These are phyloP conservation scores for Aspergillus versicolor DNA, from an alignment of 2,329 filamentous ascomycete species.

Conservation along the genomic window DNA sequence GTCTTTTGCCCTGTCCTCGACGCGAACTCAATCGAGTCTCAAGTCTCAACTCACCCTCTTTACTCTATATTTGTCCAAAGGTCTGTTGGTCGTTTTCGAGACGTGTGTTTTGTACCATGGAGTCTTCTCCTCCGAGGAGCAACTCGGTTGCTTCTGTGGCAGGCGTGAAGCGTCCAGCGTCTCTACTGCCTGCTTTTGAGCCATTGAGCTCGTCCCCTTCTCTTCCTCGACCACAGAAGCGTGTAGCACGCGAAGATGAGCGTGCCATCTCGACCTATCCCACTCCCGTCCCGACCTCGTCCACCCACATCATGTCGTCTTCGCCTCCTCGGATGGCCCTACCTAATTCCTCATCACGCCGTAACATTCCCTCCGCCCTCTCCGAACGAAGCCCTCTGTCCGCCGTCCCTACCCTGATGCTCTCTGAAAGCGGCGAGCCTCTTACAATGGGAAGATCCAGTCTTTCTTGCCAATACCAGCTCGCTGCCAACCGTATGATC, in stretches of 20 bases:
- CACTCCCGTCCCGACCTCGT: constrained; percentile 90
- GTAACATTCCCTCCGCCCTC: constrained; percentile 54
- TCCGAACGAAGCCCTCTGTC: constrained; percentile 82
- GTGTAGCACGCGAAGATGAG: constrained; percentile 45
- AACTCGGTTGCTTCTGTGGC: constrained; percentile 33
- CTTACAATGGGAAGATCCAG: constrained; percentile 89
- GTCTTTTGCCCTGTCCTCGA: constrained; percentile 17
- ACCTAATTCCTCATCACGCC: constrained; percentile 56
- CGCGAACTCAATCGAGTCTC: constrained; percentile 25
- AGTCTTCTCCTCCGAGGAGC: constrained; percentile 41
- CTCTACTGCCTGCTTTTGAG: constrained; percentile 51
- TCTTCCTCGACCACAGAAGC: constrained; percentile 49
- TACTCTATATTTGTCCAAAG: constrained; percentile 9
- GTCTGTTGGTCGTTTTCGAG: constrained; percentile 3
- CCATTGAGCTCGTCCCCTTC: constrained; percentile 50
- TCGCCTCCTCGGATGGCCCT: constrained; percentile 65
- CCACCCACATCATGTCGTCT: constrained; percentile 84
- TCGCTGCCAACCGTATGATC: constrained; percentile 87
- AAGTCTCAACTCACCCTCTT: not conserved
- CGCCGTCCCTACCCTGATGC: constrained; percentile 76
- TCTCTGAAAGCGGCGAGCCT: constrained; percentile 77
- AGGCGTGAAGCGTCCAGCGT: constrained; percentile 48
- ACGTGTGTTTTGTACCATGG: constrained; percentile 29
- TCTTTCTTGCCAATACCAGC: constrained; percentile 91
- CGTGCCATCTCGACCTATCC: constrained; percentile 67